phyloP scores from a whole-genome alignment of 129 eudicot genomes.

The Scalesia atractyloides region DNA sequence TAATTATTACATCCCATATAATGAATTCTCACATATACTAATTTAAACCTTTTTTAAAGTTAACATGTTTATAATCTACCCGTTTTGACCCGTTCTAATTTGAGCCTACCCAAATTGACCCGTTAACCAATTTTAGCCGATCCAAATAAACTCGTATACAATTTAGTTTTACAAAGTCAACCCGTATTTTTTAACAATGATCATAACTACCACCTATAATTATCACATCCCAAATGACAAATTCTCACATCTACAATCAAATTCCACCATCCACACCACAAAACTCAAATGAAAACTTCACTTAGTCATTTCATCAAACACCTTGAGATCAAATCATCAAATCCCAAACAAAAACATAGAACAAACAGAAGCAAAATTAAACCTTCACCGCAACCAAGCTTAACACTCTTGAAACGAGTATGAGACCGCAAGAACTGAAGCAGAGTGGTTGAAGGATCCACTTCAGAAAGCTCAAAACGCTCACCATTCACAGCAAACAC shows the following conservation, averaged over 20 bases:
- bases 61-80: too few species aligned
- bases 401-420: slow-evolving; percentile 78
- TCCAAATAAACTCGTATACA: too few species aligned
- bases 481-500: slow-evolving; percentile 72
- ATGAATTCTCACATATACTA: too few species aligned
- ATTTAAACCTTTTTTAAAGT: too few species aligned
- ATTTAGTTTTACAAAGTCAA: too few species aligned
- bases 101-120: too few species aligned
- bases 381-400: slow-evolving; percentile 98
- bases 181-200: too few species aligned
- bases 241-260: neutral
- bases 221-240: too few species aligned
- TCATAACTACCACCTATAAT: too few species aligned
- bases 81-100: too few species aligned
- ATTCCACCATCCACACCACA: neutral
- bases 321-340: neutral
- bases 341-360: neutral
- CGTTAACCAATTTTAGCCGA: too few species aligned
- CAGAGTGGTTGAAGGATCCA: slow-evolving; percentile 79
- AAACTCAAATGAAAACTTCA: neutral
- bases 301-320: slow-evolving; percentile 24
- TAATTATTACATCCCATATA: too few species aligned
- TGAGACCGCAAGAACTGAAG: slow-evolving; percentile 72
- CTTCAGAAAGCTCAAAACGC: slow-evolving; percentile 47
- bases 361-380: neutral